Percentiles rank a stretch among this genome's conserved stretches.
Evolutionary conservation across 495 filamentous ascomycete species (phyloP).

Genomic region (Symbiotaphrina buchneri): DNA sequence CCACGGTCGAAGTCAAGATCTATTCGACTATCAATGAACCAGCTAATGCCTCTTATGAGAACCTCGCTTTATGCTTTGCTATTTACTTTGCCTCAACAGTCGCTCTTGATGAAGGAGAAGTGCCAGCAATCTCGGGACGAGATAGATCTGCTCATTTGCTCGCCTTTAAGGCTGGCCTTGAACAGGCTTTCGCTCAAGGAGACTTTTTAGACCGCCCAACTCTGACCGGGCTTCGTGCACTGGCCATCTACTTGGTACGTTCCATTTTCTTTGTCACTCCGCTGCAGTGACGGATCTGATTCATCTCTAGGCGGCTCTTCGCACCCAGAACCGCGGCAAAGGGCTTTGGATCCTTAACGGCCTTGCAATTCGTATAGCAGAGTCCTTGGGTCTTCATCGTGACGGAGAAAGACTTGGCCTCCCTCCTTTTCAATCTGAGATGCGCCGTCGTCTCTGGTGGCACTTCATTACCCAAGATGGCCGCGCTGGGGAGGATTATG

Average conservation of each 20-base stretch:
- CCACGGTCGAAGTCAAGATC: no score
- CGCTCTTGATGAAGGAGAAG: no score
- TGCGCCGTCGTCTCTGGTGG: slow-evolving; percentile 13
- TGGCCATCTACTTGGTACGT: slow-evolving; percentile 28
- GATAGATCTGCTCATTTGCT: no score
- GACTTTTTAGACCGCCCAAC: no score
- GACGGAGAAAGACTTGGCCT: slow-evolving; percentile 8
- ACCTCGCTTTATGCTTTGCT: no score
- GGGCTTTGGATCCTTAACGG: slow-evolving; percentile 20
- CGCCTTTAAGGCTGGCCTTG: no score
- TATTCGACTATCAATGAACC: no score
- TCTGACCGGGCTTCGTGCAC: slow-evolving; percentile 26
- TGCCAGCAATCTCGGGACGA: no score
- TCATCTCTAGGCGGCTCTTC: slow-evolving; percentile 18
- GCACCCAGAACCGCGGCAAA: slow-evolving; percentile 26
- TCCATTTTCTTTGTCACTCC: not conserved
- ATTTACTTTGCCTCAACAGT: no score
- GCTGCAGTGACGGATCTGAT: slow-evolving; percentile 5
- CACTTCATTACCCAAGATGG: slow-evolving; percentile 9
- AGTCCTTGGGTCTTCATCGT: slow-evolving; percentile 17
- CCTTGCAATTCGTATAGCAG: slow-evolving; percentile 16
- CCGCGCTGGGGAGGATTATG: slow-evolving; percentile 4
- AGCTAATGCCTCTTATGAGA: no score
- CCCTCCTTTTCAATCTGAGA: slow-evolving; percentile 11
- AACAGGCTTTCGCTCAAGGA: no score